Conservation (phyloP, 2,329 filamentous ascomycete genomes). For the Xylariomycetidae sp. region DNA sequence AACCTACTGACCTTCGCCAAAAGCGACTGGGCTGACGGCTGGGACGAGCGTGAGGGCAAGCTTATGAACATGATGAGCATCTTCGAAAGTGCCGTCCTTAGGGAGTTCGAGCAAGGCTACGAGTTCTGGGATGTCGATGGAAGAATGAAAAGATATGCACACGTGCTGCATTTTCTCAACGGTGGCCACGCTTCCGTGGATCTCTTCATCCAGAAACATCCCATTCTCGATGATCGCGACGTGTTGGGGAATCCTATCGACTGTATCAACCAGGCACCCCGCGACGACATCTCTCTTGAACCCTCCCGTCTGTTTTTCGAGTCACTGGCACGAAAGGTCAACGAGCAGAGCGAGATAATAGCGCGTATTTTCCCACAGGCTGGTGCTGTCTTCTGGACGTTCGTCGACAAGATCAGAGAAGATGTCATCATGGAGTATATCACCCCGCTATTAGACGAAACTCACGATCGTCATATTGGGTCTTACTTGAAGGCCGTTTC, state of each 20-base stretch:
- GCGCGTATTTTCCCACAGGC: slow-evolving; percentile 74
- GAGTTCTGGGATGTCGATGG: slow-evolving; percentile 85
- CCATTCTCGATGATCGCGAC: slow-evolving; percentile 70
- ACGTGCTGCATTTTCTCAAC: slow-evolving; percentile 78
- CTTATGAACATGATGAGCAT: slow-evolving; percentile 70
- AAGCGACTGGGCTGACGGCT: slow-evolving; percentile 76
- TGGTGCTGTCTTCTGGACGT: slow-evolving; percentile 66
- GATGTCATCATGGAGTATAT: slow-evolving; percentile 84
- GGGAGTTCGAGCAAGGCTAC: slow-evolving; percentile 91
- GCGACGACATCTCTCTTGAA: slow-evolving; percentile 68
- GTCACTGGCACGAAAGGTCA: slow-evolving; percentile 66
- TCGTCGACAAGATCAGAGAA: slow-evolving; percentile 78
- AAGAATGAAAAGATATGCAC: slow-evolving; percentile 82
- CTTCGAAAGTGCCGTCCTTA: slow-evolving; percentile 85
- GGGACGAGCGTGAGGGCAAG: slow-evolving; percentile 64
- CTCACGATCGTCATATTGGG: slow-evolving; percentile 69
- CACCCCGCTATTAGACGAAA: slow-evolving; percentile 79
- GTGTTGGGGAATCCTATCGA: slow-evolving; percentile 71
- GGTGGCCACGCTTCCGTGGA: slow-evolving; percentile 76
- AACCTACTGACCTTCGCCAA: slow-evolving; percentile 75
- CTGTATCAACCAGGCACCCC: slow-evolving; percentile 66
- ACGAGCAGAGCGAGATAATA: slow-evolving; percentile 77
- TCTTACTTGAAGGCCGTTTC: slow-evolving; percentile 83
- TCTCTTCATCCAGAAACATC: slow-evolving; percentile 83
- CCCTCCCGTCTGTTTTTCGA: slow-evolving; percentile 81